phyloP scores from a whole-genome alignment of 257 asterid species.

The Salvia splendens region DNA sequence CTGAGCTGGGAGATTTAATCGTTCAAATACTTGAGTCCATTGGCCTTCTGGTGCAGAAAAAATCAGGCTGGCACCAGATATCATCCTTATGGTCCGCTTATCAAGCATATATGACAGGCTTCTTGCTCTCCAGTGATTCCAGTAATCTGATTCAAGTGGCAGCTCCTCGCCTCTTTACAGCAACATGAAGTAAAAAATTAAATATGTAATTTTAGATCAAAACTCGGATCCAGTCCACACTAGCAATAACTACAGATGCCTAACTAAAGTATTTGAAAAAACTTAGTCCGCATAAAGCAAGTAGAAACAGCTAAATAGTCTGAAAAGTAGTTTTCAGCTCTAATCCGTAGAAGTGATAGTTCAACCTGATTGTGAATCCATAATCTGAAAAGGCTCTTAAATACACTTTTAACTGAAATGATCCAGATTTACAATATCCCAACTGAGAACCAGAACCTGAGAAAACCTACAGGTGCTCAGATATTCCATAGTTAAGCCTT shows the following conservation, averaged over 20 bases:
- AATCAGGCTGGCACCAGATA: conserved; percentile 74
- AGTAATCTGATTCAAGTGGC: conserved; percentile 45
- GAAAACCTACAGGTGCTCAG: background rate
- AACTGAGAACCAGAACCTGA: conserved; percentile 9
- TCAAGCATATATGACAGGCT: conserved; percentile 74
- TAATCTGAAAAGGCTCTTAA: background rate
- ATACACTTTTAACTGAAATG: conserved; percentile 1
- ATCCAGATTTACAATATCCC: background rate
- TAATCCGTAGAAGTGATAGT: conserved; percentile 1
- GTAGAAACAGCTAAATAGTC: background rate
- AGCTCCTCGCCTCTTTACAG: conserved; percentile 52
- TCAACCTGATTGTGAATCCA: background rate
- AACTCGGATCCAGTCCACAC: background rate
- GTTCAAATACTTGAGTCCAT: conserved; percentile 65
- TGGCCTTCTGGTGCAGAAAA: conserved; percentile 61
- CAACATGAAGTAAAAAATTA: conserved; percentile 22
- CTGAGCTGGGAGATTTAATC: conserved; percentile 43
- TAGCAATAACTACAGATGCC: background rate
- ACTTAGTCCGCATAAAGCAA: background rate
- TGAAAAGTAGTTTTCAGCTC: conserved; percentile 7
- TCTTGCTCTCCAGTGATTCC: conserved; percentile 66
- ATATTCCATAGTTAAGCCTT: background rate
- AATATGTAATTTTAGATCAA: background rate
- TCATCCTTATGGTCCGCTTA: conserved; percentile 69
- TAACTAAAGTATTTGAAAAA: background rate